These are phyloP conservation scores for Hypholoma sublateritium DNA, from an alignment of 768 basidiomycete genomes.

Conservation along the genomic window DNA sequence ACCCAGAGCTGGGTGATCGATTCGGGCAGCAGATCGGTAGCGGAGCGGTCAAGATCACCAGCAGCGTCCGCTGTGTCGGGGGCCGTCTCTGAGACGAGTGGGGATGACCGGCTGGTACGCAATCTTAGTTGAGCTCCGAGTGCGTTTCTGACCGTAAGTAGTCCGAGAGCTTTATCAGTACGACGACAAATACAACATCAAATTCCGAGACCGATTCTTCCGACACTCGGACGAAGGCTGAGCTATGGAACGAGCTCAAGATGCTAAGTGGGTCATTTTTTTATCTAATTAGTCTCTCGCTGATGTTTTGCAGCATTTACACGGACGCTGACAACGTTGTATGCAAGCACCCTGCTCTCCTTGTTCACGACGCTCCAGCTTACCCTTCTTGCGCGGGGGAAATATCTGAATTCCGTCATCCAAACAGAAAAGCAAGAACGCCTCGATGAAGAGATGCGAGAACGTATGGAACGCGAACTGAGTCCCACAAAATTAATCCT, in stretches of 20 bases:
- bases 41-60: constrained; percentile 15
- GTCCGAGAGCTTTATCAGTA: constrained; percentile 34
- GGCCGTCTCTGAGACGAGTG: constrained; percentile 5
- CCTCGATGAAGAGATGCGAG: constrained; percentile 41
- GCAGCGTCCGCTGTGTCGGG: constrained; percentile 12
- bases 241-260: constrained; percentile 94
- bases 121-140: constrained; percentile 9
- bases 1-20: constrained; percentile 37
- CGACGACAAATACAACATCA: constrained; percentile 19
- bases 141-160: constrained; percentile 10
- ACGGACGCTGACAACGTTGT: constrained; percentile 81
- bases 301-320: constrained; percentile 65
- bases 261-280: constrained; percentile 61
- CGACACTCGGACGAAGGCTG: constrained; percentile 60
- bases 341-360: constrained; percentile 81
- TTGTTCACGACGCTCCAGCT: constrained; percentile 89
- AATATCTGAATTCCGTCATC: constrained; percentile 72
- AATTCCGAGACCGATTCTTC: constrained; percentile 28
- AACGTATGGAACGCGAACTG: constrained; percentile 32
- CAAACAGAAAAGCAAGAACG: constrained; percentile 62
- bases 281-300: not conserved
- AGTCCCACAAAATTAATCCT: constrained; percentile 2
- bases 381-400: constrained; percentile 76
- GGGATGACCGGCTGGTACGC: constrained; percentile 15
- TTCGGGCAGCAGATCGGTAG: not conserved